These are phyloP conservation scores for Escovopsis sp. DNA, from an alignment of 2,329 filamentous ascomycete genomes.

Conservation along the genomic window DNA sequence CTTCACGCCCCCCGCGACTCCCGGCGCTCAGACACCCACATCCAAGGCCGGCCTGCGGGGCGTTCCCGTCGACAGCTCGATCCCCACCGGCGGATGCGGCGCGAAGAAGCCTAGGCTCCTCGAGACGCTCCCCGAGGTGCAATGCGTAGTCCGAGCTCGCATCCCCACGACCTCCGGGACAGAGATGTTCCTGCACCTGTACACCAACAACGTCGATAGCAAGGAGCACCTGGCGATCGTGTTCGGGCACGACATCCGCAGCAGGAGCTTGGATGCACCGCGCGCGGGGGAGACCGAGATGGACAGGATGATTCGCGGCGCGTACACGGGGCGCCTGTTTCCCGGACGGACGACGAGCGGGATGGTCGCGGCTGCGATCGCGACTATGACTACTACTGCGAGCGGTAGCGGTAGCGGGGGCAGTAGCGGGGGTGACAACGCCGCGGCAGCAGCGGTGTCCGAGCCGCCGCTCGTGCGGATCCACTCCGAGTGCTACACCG, in stretches of 20 bases:
- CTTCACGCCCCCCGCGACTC: slow-evolving; percentile 59
- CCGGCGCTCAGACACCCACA: slow-evolving; percentile 39
- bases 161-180: slow-evolving; percentile 85
- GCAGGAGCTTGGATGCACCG: slow-evolving; percentile 53
- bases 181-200: slow-evolving; percentile 94
- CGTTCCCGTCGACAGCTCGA: slow-evolving; percentile 44
- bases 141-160: slow-evolving; percentile 83
- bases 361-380: slow-evolving; percentile 21
- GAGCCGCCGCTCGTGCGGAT: slow-evolving; percentile 66
- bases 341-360: slow-evolving; percentile 70
- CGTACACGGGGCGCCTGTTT: slow-evolving; percentile 76
- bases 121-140: slow-evolving; percentile 64
- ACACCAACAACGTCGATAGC: slow-evolving; percentile 80
- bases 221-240: slow-evolving; percentile 97
- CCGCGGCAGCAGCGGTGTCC: neutral
- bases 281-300: slow-evolving; percentile 68
- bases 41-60: slow-evolving; percentile 27
- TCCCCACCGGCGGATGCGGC: slow-evolving; percentile 43
- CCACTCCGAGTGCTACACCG: slow-evolving; percentile 96
- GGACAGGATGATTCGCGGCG: slow-evolving; percentile 85
- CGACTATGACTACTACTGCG: slow-evolving; percentile 2
- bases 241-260: slow-evolving; percentile 75
- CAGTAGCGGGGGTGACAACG: no score
- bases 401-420: no score
- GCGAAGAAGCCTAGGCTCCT: slow-evolving; percentile 57